Evolutionary conservation across 169 alveolate genomes (phyloP), one percentile per base, ranked within the genome.

Genomic region (Eimeria praecox): DNA sequence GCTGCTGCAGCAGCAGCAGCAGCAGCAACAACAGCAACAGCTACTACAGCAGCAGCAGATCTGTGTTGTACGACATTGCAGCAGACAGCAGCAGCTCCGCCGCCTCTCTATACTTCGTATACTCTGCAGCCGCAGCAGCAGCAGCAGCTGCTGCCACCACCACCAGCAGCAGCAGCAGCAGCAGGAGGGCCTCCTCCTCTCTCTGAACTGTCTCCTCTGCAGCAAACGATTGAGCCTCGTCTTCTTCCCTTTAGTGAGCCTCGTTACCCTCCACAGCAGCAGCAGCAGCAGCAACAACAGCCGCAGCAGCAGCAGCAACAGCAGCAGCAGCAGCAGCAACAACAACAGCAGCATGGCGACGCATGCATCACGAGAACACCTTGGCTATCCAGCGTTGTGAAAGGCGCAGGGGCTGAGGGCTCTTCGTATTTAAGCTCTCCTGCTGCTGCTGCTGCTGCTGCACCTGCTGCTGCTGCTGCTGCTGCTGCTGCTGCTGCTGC

Each of bases 201-300:
- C 56, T 77, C 87, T 22, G 87, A 42, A 18, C 56, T 44, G 16
- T 42, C 87, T 38, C 35, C 87, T 22, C 27, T 77, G 59, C 87
- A 77, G 52, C 87, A 77, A 42, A 42, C 62, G 3, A 8, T 77
- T 1, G 62, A 77, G 33, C 87, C 87, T 35, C 87, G 87, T 2
- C 62, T 77, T n/a, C 46, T 77, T 5, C 56, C 87, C 2, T 77
- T 77, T n/a, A 38, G 62, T 10, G 87, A 77, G 22, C 80, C 80
- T 3, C 80, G 46, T 3, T 69, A n/a, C 44, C 46, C 80, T 12
- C 46, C 80, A 35, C 80, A 18, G 44, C 80, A 69, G 80, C 80
- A 69, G 80, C 80, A 64, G 75, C 75, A 69, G 80, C 80, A 18
- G 80, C 80, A 69, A 42, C 80, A 69, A 42, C 80, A 69, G 80